A percentile compares a stretch with the other conserved stretches of the same genome.
Conservation (phyloP, 2,329 filamentous ascomycete species). For the Pseudopyrenochaeta lycopersici region DNA sequence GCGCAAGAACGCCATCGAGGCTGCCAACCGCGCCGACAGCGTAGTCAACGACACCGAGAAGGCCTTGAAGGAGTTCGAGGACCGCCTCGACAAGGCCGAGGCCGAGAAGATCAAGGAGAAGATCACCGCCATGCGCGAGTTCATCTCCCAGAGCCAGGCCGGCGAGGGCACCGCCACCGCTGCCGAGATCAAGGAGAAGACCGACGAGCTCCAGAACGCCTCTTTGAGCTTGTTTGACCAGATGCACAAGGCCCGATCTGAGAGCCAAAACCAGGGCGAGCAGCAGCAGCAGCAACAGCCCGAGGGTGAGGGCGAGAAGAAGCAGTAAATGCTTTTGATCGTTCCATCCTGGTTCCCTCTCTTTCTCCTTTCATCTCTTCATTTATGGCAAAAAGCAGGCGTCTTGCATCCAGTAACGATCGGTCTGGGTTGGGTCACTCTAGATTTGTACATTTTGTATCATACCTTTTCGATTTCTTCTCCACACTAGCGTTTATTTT, state of each 20-base stretch:
- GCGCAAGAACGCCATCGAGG: constrained; percentile 93
- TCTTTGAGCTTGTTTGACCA: constrained; percentile 98
- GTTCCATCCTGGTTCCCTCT: constrained; percentile 28
- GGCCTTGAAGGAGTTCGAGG: constrained; percentile 94
- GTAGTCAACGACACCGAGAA: constrained; percentile 98
- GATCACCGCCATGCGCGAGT: constrained; percentile 84
- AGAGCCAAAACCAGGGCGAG: constrained; percentile 59
- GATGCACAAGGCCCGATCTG: constrained; percentile 95
- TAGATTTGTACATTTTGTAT: constrained; percentile 49
- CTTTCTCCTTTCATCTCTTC: constrained; percentile 29
- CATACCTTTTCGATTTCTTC: constrained; percentile 46
- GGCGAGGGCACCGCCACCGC: constrained; percentile 87
- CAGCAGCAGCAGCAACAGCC: constrained; percentile 54
- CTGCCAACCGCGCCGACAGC: constrained; percentile 96
- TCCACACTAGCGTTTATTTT: constrained; percentile 39
- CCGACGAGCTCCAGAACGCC: constrained; percentile 94
- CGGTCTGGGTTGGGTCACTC: constrained; percentile 36
- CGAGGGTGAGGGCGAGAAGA: constrained; percentile 75
- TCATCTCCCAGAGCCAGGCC: constrained; percentile 92
- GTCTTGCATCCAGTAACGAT: constrained; percentile 48
- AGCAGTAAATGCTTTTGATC: constrained; percentile 61
- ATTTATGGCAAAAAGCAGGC: constrained; percentile 47
- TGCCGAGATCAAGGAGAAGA: constrained; percentile 97
- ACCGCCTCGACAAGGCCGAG: constrained; percentile 96
- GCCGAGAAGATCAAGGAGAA: constrained; percentile 93